Percentiles rank a stretch among this genome's conserved stretches.
Evolutionary conservation across 2,329 filamentous ascomycete species (phyloP).

Genomic region (Domatiomyces catenatus): DNA sequence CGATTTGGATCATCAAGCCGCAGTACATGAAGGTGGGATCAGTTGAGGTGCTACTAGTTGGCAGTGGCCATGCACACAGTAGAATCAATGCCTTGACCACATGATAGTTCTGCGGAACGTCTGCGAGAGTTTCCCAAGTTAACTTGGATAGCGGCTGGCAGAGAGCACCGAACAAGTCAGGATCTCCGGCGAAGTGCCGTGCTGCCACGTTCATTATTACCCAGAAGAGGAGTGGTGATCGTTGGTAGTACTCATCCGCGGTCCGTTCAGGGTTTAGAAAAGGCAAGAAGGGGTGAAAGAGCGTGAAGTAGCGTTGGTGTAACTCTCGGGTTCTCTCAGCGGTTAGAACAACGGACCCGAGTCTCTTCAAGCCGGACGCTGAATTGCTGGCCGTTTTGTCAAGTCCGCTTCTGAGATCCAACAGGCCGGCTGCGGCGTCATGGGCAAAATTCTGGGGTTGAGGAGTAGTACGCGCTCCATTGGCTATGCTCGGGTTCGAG

Average conservation of each 20-base stretch:
- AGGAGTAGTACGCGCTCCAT: slow-evolving; percentile 19
- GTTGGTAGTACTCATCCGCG: slow-evolving; percentile 42
- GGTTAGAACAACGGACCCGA: slow-evolving; percentile 36
- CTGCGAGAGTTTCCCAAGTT: slow-evolving; percentile 46
- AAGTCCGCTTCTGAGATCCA: slow-evolving; percentile 34
- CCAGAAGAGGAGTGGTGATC: slow-evolving; percentile 53
- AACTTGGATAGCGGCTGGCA: slow-evolving; percentile 40
- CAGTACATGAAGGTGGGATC: slow-evolving; percentile 52
- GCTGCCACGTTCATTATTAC: slow-evolving; percentile 48
- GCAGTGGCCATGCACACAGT: slow-evolving; percentile 50
- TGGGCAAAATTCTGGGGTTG: slow-evolving; percentile 25
- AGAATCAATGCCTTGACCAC: slow-evolving; percentile 49
- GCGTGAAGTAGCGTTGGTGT: slow-evolving; percentile 45
- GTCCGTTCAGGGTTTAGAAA: slow-evolving; percentile 41
- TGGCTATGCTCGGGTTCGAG: slow-evolving; percentile 2
- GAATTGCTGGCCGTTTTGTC: slow-evolving; percentile 19
- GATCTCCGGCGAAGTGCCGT: slow-evolving; percentile 42
- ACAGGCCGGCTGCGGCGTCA: slow-evolving; percentile 35
- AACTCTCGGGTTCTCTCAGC: slow-evolving; percentile 30
- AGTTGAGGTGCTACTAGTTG: slow-evolving; percentile 46
- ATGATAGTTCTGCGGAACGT: slow-evolving; percentile 48
- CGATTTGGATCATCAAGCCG: slow-evolving; percentile 52
- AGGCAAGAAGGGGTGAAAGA: slow-evolving; percentile 50
- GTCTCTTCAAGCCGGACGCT: slow-evolving; percentile 28
- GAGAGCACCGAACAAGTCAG: slow-evolving; percentile 37